Evolutionary conservation across 164 flowering plant genomes (phyloP).

Genomic region (Nelumbo lutea): DNA sequence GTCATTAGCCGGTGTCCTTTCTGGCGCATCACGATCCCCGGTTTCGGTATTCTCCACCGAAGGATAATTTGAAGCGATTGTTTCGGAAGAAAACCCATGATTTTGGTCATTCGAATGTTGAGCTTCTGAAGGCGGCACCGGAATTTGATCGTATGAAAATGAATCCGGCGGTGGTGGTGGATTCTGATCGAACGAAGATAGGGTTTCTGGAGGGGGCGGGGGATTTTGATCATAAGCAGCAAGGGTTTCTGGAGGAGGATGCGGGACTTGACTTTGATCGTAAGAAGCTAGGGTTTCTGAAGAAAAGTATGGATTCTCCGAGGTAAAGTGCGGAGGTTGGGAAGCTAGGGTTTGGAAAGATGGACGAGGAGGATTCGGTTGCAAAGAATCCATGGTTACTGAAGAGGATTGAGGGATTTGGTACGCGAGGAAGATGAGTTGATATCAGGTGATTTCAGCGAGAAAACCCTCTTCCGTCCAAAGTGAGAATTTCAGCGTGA

Average conservation of each 20-base stretch:
- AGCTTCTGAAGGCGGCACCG: slow-evolving; percentile 1
- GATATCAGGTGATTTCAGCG: too few species aligned
- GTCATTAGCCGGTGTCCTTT: neutral
- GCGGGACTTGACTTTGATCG: neutral
- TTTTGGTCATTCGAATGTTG: neutral
- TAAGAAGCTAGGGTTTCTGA: slow-evolving; percentile 3
- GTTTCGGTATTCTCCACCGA: neutral
- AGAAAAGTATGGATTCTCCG: neutral
- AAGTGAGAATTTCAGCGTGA: too few species aligned
- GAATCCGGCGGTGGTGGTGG: slow-evolving; percentile 3
- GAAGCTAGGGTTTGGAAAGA: neutral
- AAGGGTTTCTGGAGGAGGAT: slow-evolving; percentile 9
- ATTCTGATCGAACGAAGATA: slow-evolving; percentile 2
- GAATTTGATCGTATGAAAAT: neutral
- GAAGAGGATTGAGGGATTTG: neutral
- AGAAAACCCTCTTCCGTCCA: too few species aligned
- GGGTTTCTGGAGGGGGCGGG: slow-evolving; percentile 2
- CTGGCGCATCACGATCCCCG: neutral
- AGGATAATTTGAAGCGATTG: neutral
- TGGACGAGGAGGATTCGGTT: slow-evolving; percentile 2
- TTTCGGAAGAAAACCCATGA: neutral
- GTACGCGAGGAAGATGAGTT: too few species aligned
- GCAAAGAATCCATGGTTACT: slow-evolving; percentile 12
- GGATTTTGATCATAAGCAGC: neutral
- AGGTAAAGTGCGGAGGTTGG: slow-evolving; percentile 2